Conservation (phyloP, 75 land plant species). For the Picea glauca region DNA sequence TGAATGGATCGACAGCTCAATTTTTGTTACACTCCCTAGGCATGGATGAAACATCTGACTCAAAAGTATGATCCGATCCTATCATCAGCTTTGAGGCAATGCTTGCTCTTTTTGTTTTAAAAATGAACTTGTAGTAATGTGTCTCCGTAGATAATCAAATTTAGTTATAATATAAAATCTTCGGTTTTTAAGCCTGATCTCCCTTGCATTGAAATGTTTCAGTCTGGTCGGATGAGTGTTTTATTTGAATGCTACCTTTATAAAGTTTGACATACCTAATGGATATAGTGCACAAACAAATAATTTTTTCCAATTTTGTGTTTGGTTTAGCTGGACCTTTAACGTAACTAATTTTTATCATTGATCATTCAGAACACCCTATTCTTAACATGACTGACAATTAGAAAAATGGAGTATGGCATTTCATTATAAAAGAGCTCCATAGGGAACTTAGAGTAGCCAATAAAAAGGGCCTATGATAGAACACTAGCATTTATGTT, state of each 20-base stretch:
- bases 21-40: constrained; percentile 58
- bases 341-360: not conserved
- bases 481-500: not conserved
- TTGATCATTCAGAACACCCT: not conserved
- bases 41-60: constrained; percentile 60
- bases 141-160: not conserved
- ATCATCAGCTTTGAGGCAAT: not conserved
- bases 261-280: not conserved
- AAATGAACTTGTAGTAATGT: not conserved
- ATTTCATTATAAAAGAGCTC: too few species aligned
- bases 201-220: not conserved
- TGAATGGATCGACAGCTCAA: constrained; percentile 92
- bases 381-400: not conserved
- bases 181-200: not conserved
- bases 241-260: not conserved
- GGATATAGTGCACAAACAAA: not conserved
- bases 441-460: not conserved
- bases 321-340: not conserved
- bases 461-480: not conserved
- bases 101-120: not conserved
- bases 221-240: not conserved
- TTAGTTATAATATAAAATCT: not conserved
- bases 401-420: not conserved
- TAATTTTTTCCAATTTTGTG: not conserved
- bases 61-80: constrained; percentile 43